Evolutionary conservation across 257 asterid genomes (phyloP).

Genomic region (Gentiana straminea): DNA sequence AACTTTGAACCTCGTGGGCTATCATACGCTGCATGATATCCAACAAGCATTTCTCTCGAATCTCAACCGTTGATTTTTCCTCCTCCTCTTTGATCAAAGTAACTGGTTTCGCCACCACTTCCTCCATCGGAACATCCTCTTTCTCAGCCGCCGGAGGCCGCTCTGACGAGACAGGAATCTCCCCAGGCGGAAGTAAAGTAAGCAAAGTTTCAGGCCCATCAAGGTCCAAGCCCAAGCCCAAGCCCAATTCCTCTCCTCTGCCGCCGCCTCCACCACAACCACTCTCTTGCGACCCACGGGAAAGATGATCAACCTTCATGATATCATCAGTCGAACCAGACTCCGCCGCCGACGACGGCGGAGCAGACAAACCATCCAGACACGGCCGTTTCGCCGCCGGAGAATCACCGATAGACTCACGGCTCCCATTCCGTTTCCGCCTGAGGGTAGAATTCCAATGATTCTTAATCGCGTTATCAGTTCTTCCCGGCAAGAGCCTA

Average conservation of each 20-base stretch:
- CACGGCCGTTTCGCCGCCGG: neutral
- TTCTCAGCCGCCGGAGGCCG: neutral
- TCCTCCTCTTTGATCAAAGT: no score
- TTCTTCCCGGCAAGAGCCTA: slow-evolving; percentile 47
- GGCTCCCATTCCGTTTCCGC: slow-evolving; percentile 17
- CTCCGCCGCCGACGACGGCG: slow-evolving; percentile 14
- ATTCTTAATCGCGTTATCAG: slow-evolving; percentile 56
- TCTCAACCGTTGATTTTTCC: slow-evolving; percentile 6
- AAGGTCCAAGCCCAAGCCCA: slow-evolving; percentile 19
- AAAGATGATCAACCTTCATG: slow-evolving; percentile 17
- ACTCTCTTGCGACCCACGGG: slow-evolving; percentile 33
- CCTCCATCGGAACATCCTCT: neutral
- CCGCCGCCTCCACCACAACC: slow-evolving; percentile 28
- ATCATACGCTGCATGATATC: slow-evolving; percentile 43
- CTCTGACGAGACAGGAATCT: slow-evolving; percentile 2
- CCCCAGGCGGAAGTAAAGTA: slow-evolving; percentile 39
- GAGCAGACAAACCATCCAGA: slow-evolving; percentile 10
- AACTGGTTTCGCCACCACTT: neutral
- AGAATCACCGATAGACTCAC: neutral
- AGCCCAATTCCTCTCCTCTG: slow-evolving; percentile 14
- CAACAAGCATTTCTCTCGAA: slow-evolving; percentile 19
- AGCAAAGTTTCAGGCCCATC: slow-evolving; percentile 31
- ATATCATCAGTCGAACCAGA: slow-evolving; percentile 13
- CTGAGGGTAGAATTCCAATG: slow-evolving; percentile 58
- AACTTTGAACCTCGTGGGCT: slow-evolving; percentile 50